phyloP scores from a whole-genome alignment of 176 grass and related monocot species.

The Leersia perrieri region DNA sequence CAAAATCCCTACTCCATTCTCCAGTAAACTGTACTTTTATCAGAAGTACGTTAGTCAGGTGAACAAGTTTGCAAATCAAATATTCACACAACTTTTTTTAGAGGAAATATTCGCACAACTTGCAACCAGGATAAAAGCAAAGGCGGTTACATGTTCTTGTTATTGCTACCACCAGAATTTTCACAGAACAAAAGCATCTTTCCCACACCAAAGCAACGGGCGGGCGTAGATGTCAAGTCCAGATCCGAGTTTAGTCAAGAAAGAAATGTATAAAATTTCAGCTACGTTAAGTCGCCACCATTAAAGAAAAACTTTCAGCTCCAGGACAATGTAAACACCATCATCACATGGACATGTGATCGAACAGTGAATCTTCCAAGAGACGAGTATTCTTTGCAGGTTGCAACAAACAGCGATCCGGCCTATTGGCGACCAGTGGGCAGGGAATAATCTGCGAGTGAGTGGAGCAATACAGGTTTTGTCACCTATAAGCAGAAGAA shows the following conservation, averaged over 20 bases:
- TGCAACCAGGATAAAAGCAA: slow-evolving; percentile 14
- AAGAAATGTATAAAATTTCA: neutral
- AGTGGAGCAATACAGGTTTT: slow-evolving; percentile 8
- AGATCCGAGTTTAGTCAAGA: slow-evolving; percentile 1
- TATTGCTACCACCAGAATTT: neutral
- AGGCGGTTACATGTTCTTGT: neutral
- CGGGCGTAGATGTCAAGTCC: neutral
- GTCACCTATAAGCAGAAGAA: neutral
- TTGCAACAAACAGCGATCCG: neutral
- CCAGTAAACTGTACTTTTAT: neutral
- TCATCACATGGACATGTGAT: slow-evolving; percentile 30
- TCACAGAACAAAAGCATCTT: neutral
- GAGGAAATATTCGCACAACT: neutral
- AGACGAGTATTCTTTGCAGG: slow-evolving; percentile 3
- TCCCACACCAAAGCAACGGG: neutral
- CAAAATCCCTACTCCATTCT: neutral
- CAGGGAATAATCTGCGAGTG: slow-evolving; percentile 7
- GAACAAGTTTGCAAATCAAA: neutral
- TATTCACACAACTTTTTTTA: too few relatives aligned
- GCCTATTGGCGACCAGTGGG: neutral
- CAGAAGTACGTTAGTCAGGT: neutral
- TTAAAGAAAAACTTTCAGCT: neutral
- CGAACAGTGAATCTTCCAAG: neutral
- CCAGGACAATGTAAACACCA: neutral
- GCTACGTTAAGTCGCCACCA: neutral